Evolutionary conservation across 768 basidiomycete species (phyloP), one percentile per base, ranked within the genome.

Genomic region (Termitomyces sp.): DNA sequence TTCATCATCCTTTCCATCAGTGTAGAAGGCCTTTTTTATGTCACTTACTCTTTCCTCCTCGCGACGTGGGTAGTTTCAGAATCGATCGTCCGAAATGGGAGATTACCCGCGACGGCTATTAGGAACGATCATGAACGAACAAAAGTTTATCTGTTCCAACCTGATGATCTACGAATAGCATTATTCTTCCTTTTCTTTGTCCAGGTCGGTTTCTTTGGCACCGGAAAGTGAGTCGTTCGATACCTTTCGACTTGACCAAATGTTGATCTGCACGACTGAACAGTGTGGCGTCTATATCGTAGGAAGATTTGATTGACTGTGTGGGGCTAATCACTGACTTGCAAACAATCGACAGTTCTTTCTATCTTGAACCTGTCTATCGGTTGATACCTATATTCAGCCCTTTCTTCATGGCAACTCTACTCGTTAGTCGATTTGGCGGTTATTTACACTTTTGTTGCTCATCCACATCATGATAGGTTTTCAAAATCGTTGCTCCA

Each of bases 291-390:
- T 88, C 88, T 10, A 91, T 92, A 64, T 88, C 90, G 83, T 88
- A 60, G 62, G 85, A 75, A 12, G 11, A 26, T 30, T 30, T 35
- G 17, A 28, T 66, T 2, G 6, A 11, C 17, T 17, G 14, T 37
- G 4, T 10, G 19, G 51, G 2, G 5, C 19, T 22, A 45, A 14
- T 21, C 34, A 46, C 53, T 40, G 17, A 51, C 44, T 5, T 53
- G 7, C 42, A 51, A 11, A 50, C 30, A 14, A 21, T 7, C 5
- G 32, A 28, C 45, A 86, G 83, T 17, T 90, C 88, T 2, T 93
- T 93, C 70, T 93, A 94, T 67, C 77, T 93, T 19, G 90, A 86
- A 40, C 91, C 92, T 2, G 91, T 93, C 7, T 93, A 92, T 63
- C 86, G 91, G 17, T 76, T 94, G 15, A 85, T 93, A 58, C 90